These are phyloP conservation scores for Wickerhamiella hasegawae DNA, from an alignment of 805 yeast genomes.

Conservation along the genomic window DNA sequence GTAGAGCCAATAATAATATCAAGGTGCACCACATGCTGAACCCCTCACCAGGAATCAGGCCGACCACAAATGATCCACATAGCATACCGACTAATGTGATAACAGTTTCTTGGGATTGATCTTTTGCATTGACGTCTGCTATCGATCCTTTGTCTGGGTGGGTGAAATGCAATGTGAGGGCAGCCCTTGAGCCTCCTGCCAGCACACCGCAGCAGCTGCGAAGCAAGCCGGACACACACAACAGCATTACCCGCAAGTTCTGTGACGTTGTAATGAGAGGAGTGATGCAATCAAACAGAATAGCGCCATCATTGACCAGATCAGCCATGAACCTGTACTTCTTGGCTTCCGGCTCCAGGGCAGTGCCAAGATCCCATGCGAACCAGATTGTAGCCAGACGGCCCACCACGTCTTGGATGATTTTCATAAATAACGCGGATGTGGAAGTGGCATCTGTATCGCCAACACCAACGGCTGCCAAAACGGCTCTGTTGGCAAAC, in stretches of 20 bases:
- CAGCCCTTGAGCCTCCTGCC: conserved; percentile 25
- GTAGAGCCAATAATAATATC: conserved; percentile 15
- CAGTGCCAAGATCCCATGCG: conserved; percentile 22
- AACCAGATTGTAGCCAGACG: conserved; percentile 22
- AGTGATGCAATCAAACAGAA: conserved; percentile 20
- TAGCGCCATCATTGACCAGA: conserved; percentile 22
- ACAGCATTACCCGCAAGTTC: conserved; percentile 12
- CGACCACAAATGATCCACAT: conserved; percentile 20
- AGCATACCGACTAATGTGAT: conserved; percentile 23
- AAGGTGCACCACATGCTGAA: conserved; percentile 17
- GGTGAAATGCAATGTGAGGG: conserved; percentile 24
- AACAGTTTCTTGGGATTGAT: conserved; percentile 24
- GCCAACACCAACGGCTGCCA: conserved; percentile 24
- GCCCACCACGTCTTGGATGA: conserved; percentile 23
- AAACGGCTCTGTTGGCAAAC: conserved; percentile 22
- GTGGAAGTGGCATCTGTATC: conserved; percentile 23
- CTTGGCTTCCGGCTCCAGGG: conserved; percentile 24
- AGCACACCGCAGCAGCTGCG: conserved; percentile 23
- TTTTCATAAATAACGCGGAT: conserved; percentile 23
- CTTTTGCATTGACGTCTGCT: conserved; percentile 25
- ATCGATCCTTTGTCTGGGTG: conserved; percentile 20
- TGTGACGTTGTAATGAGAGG: conserved; percentile 17
- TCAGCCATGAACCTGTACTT: conserved; percentile 23
- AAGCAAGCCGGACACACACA: conserved; percentile 22
- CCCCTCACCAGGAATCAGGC: conserved; percentile 15